Conservation (phyloP, 495 filamentous ascomycete genomes). For the Penicillium arizonense region DNA sequence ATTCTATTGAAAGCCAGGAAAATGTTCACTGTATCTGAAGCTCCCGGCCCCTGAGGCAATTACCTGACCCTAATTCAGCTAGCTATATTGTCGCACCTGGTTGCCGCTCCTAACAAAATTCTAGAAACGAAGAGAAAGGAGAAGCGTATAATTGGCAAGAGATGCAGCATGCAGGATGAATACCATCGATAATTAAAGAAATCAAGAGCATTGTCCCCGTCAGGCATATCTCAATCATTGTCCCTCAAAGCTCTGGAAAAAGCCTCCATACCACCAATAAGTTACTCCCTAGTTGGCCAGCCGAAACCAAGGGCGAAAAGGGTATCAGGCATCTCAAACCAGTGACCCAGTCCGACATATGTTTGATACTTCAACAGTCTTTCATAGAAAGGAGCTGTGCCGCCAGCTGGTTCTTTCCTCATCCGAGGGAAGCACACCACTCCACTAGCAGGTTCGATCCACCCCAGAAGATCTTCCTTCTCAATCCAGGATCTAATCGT, state of each 20-base stretch:
- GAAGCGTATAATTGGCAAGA: too few relatives aligned
- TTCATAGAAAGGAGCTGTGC: background rate
- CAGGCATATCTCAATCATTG: too few relatives aligned
- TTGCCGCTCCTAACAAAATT: too few relatives aligned
- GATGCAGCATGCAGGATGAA: too few relatives aligned
- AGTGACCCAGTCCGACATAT: constrained; percentile 2
- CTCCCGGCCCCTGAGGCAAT: too few relatives aligned
- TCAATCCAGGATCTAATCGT: background rate
- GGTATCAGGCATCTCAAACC: background rate
- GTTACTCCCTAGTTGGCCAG: background rate
- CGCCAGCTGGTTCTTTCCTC: background rate
- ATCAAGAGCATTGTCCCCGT: too few relatives aligned
- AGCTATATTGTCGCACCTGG: too few relatives aligned
- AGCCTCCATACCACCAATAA: background rate
- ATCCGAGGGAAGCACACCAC: background rate
- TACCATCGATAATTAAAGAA: too few relatives aligned
- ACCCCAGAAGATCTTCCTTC: background rate
- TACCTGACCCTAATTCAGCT: too few relatives aligned
- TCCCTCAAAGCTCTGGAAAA: background rate
- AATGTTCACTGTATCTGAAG: too few relatives aligned
- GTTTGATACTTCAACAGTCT: background rate
- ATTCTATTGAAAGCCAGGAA: too few relatives aligned
- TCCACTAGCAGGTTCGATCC: background rate
- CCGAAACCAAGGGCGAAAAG: background rate
- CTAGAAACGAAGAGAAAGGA: too few relatives aligned